Conservation (phyloP, 106 monocot species). For the Dendrobium catenatum region DNA sequence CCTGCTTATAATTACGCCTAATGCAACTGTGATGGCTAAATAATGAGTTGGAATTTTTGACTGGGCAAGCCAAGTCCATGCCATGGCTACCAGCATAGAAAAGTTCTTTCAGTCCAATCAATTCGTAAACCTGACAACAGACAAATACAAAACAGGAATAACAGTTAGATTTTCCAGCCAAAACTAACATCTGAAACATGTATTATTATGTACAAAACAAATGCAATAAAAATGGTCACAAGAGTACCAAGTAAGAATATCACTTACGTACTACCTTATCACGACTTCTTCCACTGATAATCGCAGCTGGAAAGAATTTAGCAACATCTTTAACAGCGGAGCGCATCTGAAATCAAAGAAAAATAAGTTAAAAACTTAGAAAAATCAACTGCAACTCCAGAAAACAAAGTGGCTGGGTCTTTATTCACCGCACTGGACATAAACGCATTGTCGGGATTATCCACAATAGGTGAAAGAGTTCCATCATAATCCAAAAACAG, state of each 20-base stretch:
- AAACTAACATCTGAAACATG: no score
- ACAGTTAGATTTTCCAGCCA: no score
- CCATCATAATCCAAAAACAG: constrained; percentile 95
- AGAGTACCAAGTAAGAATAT: background rate
- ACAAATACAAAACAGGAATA: no score
- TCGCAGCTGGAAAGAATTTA: constrained; percentile 59
- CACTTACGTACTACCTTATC: constrained; percentile 41
- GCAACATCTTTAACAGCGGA: constrained; percentile 58
- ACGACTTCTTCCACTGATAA: constrained; percentile 76
- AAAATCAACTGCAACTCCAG: no score
- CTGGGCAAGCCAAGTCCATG: constrained; percentile 84
- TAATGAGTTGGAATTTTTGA: constrained; percentile 19
- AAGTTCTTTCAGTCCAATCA: constrained; percentile 58
- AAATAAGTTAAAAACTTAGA: background rate
- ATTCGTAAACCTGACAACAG: constrained; percentile 58
- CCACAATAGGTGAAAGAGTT: constrained; percentile 86
- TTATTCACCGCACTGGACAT: constrained; percentile 59
- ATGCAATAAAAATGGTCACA: no score
- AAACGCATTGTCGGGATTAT: constrained; percentile 76
- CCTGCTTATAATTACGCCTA: constrained; percentile 53
- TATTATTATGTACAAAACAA: background rate
- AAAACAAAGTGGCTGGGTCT: background rate
- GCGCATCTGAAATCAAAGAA: constrained; percentile 50
- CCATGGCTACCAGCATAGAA: constrained; percentile 95
- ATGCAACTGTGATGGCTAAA: constrained; percentile 45